Evolutionary conservation across 73 alveolate genomes (phyloP).

Genomic region (Paramecium primaurelia): DNA sequence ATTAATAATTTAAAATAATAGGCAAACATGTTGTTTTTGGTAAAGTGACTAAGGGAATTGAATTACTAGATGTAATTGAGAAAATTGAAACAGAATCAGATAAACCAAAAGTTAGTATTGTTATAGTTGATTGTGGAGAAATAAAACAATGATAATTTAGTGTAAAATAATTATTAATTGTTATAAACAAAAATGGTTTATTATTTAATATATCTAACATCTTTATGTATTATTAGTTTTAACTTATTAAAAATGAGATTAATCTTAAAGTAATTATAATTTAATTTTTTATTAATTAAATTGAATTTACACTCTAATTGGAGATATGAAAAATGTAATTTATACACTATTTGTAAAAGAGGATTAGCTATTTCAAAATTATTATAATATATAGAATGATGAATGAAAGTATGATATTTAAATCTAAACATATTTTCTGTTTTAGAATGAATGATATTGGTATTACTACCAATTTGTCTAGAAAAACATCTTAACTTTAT

Average conservation of each 20-base stretch:
- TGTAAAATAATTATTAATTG: background rate
- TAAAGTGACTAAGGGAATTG: constrained; percentile 85
- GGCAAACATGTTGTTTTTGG: constrained; percentile 97
- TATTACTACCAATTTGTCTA: too few relatives aligned
- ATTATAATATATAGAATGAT: too few relatives aligned
- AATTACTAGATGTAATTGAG: constrained; percentile 72
- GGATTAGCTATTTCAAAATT: background rate
- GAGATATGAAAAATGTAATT: background rate
- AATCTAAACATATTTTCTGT: too few relatives aligned
- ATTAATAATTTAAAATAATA: background rate
- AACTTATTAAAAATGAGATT: background rate
- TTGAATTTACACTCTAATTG: background rate
- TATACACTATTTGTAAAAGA: background rate
- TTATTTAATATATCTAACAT: too few relatives aligned
- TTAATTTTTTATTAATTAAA: background rate
- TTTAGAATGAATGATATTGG: too few relatives aligned
- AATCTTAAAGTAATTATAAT: background rate
- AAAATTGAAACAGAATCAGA: constrained; percentile 82
- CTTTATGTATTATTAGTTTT: background rate
- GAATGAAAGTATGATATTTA: too few relatives aligned
- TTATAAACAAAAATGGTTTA: background rate
- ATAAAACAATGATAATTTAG: background rate
- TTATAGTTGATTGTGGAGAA: constrained; percentile 88
- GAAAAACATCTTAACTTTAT: too few relatives aligned
- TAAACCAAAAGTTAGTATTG: constrained; percentile 79